Conservation (phyloP, 345 rosid genomes). For the Ricinus communis region DNA sequence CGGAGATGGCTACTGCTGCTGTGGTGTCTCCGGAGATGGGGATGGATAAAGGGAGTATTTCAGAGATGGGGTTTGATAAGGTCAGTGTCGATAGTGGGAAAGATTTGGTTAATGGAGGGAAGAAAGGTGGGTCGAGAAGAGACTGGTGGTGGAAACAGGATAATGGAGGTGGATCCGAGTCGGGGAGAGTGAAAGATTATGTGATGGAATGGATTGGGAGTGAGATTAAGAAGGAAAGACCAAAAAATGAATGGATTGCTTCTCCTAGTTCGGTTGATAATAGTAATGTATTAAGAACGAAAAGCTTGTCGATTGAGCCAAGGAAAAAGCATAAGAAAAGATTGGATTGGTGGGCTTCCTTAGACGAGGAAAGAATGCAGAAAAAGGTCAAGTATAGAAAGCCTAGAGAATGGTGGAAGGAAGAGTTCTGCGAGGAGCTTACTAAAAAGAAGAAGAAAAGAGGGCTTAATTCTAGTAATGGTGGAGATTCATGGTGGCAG, state of each 20-base stretch:
- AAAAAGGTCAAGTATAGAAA: slow-evolving; percentile 55
- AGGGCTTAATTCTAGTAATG: slow-evolving; percentile 35
- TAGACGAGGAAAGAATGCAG: slow-evolving; percentile 29
- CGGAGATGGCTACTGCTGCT: slow-evolving; percentile 25
- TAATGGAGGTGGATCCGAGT: slow-evolving; percentile 49
- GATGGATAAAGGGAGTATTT: slow-evolving; percentile 46
- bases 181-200: slow-evolving; percentile 75
- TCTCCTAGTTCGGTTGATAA: slow-evolving; percentile 33
- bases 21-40: slow-evolving; percentile 42
- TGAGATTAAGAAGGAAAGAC: slow-evolving; percentile 70
- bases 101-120: slow-evolving; percentile 9
- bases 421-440: slow-evolving; percentile 76
- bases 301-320: slow-evolving; percentile 30
- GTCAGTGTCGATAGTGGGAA: slow-evolving; percentile 18
- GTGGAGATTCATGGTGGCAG: slow-evolving; percentile 67
- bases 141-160: slow-evolving; percentile 42
- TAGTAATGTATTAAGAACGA: slow-evolving; percentile 29
- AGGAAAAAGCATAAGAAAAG: slow-evolving; percentile 36
- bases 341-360: slow-evolving; percentile 35
- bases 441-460: slow-evolving; percentile 56
- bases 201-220: slow-evolving; percentile 84
- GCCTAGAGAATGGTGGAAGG: slow-evolving; percentile 90
- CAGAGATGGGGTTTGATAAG: slow-evolving; percentile 40
- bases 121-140: slow-evolving; percentile 22
- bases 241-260: slow-evolving; percentile 46